Conservation (phyloP, 495 filamentous ascomycete species). For the Aspergillus asperescens region DNA sequence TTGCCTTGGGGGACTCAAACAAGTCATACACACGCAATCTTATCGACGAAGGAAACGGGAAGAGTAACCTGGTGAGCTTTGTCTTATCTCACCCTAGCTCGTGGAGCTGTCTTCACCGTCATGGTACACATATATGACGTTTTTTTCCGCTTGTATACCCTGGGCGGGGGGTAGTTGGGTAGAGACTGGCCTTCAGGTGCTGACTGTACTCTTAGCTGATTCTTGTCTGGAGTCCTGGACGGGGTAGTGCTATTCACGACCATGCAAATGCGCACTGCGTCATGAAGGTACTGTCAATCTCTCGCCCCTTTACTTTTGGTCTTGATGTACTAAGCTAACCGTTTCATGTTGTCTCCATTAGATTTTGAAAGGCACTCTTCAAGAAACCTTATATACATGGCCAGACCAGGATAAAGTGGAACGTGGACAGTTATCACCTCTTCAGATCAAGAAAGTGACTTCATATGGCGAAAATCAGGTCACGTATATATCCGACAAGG, state of each 20-base stretch:
- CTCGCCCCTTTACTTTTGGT: neutral
- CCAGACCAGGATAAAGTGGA: conserved; percentile 49
- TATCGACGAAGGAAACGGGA: conserved; percentile 86
- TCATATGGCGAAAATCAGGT: conserved; percentile 59
- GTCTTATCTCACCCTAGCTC: neutral
- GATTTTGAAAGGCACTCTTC: conserved; percentile 69
- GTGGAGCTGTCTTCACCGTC: neutral
- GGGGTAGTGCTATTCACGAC: conserved; percentile 80
- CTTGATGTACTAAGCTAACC: neutral
- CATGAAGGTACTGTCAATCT: conserved; percentile 48
- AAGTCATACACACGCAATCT: conserved; percentile 80
- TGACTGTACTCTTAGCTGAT: conserved; percentile 52
- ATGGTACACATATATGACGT: neutral
- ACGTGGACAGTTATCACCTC: conserved; percentile 46
- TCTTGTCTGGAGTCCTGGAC: conserved; percentile 90
- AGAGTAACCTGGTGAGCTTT: conserved; percentile 69
- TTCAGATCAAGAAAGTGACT: conserved; percentile 36
- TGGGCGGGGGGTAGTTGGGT: neutral
- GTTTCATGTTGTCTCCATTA: conserved; percentile 18
- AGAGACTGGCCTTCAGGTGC: neutral
- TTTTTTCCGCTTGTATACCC: neutral
- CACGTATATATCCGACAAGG: conserved; percentile 76
- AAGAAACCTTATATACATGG: conserved; percentile 75
- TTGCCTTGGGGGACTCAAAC: conserved; percentile 59
- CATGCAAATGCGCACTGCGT: conserved; percentile 78